Evolutionary conservation across 805 yeast species (phyloP).

Genomic region (Kazachstania africana): DNA sequence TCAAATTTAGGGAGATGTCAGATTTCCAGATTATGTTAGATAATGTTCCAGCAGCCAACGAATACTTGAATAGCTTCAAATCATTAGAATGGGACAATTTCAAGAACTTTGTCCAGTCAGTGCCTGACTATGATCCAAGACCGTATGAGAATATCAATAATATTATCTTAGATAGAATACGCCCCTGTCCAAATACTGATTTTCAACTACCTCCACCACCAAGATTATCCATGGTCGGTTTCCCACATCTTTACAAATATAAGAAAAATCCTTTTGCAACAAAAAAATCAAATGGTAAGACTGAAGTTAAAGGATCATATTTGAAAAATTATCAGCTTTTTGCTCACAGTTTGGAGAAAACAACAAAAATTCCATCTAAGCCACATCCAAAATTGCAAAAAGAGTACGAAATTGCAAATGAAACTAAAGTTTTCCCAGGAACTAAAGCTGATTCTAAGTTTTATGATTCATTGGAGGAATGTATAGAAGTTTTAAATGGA

Average conservation of each 20-base stretch:
- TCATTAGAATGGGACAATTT: constrained; percentile 23
- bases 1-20: constrained; percentile 72
- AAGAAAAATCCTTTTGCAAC: constrained; percentile 55
- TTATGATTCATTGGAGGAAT: constrained; percentile 20
- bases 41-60: constrained; percentile 38
- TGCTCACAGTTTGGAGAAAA: constrained; percentile 36
- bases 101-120: constrained; percentile 21
- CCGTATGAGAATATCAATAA: constrained; percentile 28
- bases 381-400: constrained; percentile 40
- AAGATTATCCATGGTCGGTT: constrained; percentile 58
- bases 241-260: constrained; percentile 71
- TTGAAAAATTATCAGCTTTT: constrained; percentile 32
- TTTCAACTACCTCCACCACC: constrained; percentile 71
- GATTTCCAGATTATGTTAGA: constrained; percentile 72
- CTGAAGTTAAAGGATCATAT: constrained; percentile 33
- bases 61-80: constrained; percentile 19
- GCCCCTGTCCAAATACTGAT: constrained; percentile 15
- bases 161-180: constrained; percentile 14
- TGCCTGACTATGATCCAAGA: constrained; percentile 28
- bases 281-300: constrained; percentile 43
- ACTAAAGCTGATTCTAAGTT: constrained; percentile 24
- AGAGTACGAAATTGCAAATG: constrained; percentile 31
- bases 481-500: constrained; percentile 21
- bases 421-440: constrained; percentile 24
- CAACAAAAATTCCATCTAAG: constrained; percentile 33